Evolutionary conservation across 306 rosid species (phyloP), one percentile per base, ranked within the genome.

Genomic region (Quillaja saponaria): DNA sequence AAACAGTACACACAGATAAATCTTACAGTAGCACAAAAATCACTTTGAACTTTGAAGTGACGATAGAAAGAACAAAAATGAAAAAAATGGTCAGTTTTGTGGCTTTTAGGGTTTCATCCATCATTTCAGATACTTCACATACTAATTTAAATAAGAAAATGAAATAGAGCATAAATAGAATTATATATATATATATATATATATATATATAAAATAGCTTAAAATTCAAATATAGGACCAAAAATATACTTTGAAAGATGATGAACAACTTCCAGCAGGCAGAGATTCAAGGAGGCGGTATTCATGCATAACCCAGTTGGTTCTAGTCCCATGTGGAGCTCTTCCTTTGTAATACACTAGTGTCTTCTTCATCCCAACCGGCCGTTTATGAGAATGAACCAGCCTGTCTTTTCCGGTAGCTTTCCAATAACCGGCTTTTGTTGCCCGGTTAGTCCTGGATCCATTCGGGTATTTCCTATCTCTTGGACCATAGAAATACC

Each of bases 231-330:
- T n/a, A n/a, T n/a, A n/a, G n/a, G n/a, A n/a, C n/a, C n/a, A n/a
- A n/a, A n/a, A n/a, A n/a, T n/a, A 21, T 81, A 91, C 98, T 96
- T 88, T 91, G 13, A 86, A 71, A 68, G 92, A 68, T 3, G 91
- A 84, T 13, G 81, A 70, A 39, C 82, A 41, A 74, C 68, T 62
- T 40, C 64, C 68, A 54, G 72, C 68, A 54, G 72, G 78, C 1
- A 73, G 6, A 6, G 96, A 78, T 49, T 86, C 82, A 49, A 73
- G 61, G 1, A 90, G 78, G 7, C 97, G 96, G 14, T 91, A 91
- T 74, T 91, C 97, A 50, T 91, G 97, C 97, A 91, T 91, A 58
- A 91, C 90, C 97, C 97, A 91, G 51, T 84, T 88, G 21, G 96
- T 91, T 79, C 97, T 82, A 16, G 82, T 61, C 13, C 97, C 97